These are phyloP conservation scores for Coemansia sp. DNA, from an alignment of 192 early-diverging fungal genomes.

Conservation along the genomic window DNA sequence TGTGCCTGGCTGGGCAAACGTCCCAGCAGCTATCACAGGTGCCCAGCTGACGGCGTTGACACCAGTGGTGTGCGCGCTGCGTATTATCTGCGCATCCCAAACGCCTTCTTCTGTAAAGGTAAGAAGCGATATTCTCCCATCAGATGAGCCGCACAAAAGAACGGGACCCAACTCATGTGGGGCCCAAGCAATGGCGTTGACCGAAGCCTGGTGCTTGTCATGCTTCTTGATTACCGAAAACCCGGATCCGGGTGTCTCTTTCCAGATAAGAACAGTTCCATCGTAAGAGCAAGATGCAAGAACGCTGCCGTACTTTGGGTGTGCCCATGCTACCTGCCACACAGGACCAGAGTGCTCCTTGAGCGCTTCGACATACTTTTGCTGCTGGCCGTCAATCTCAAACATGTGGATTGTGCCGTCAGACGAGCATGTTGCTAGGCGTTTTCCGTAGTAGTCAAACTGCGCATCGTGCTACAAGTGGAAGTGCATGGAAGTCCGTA, in stretches of 20 bases:
- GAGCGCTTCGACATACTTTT: constrained; percentile 46
- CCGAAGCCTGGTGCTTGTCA: constrained; percentile 84
- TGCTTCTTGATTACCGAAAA: constrained; percentile 74
- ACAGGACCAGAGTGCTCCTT: constrained; percentile 93
- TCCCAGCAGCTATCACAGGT: constrained; percentile 72
- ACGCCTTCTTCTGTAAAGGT: constrained; percentile 89
- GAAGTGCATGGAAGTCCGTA: neutral
- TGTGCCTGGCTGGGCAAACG: constrained; percentile 44
- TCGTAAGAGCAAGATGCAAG: constrained; percentile 97
- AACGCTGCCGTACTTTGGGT: constrained; percentile 96
- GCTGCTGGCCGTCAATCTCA: constrained; percentile 69
- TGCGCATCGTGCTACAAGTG: constrained; percentile 69
- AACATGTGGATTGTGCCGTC: constrained; percentile 94
- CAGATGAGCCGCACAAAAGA: constrained; percentile 90
- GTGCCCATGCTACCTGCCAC: constrained; percentile 99
- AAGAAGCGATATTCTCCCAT: constrained; percentile 91
- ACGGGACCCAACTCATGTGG: constrained; percentile 95
- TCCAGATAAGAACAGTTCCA: constrained; percentile 94
- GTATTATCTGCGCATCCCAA: constrained; percentile 72
- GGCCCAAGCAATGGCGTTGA: constrained; percentile 96
- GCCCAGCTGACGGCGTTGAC: constrained; percentile 95
- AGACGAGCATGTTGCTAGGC: constrained; percentile 97
- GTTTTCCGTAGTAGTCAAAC: constrained; percentile 82
- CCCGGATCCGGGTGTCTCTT: constrained; percentile 71
- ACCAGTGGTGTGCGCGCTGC: constrained; percentile 90